phyloP scores from a whole-genome alignment of 768 basidiomycete genomes.

The Suillus luteus region DNA sequence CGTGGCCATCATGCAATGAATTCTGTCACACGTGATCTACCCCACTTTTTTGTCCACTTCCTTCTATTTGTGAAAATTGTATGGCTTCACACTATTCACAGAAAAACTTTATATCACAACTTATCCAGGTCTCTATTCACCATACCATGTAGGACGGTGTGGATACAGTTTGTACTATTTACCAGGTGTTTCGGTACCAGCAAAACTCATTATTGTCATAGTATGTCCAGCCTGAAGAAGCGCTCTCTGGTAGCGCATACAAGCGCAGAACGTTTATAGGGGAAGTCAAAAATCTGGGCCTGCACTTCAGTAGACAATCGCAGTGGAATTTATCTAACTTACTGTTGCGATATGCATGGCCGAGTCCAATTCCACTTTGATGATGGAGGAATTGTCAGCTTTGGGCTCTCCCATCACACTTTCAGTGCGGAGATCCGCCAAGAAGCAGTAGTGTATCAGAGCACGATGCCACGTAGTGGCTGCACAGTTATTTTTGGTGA shows the following conservation, averaged over 20 bases:
- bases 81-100: no score
- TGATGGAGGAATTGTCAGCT: conserved; percentile 29
- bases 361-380: conserved; percentile 28
- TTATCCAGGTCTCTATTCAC: not conserved
- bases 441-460: conserved; percentile 45
- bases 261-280: conserved; percentile 27
- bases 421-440: conserved; percentile 44
- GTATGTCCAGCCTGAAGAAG: conserved; percentile 27
- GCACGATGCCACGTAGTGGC: conserved; percentile 27
- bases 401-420: conserved; percentile 46
- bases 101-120: not conserved
- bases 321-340: not conserved
- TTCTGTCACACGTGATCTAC: not conserved
- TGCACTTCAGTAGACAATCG: not conserved
- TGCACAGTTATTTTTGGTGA: conserved; percentile 7
- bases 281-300: conserved; percentile 27
- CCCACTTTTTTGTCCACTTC: not conserved
- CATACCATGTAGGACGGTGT: no score
- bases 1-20: not conserved
- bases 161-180: not conserved
- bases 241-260: conserved; percentile 20
- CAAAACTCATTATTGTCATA: conserved; percentile 10
- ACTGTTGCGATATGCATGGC: conserved; percentile 27
- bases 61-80: no score
- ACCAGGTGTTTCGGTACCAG: not conserved